Conservation (phyloP, 805 yeast genomes). For the Wickerhamomyces rabaulensis region DNA sequence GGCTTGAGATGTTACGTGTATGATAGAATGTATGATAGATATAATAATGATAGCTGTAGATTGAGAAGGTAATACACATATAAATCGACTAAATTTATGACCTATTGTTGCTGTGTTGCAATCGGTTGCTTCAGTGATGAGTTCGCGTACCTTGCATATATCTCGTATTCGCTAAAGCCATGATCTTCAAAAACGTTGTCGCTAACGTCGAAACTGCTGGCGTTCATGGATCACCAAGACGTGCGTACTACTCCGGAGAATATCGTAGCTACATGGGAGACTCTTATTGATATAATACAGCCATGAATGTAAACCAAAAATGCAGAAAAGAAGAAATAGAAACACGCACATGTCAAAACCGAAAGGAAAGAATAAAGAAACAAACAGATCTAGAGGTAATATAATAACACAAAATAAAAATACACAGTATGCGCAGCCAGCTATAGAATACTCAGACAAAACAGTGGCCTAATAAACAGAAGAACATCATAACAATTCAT, state of each 20-base stretch:
- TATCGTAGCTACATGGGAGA: no score
- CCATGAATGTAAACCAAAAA: neutral
- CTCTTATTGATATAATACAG: neutral
- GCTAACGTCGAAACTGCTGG: no score
- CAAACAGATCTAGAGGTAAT: neutral
- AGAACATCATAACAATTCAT: neutral
- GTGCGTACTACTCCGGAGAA: no score
- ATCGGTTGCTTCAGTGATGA: no score
- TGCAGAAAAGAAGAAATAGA: neutral
- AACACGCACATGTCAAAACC: neutral
- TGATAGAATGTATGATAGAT: no score
- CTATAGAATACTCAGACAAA: neutral
- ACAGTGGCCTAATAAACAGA: neutral
- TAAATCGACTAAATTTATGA: no score
- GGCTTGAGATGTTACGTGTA: conserved; percentile 9
- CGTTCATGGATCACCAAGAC: no score
- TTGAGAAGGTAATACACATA: no score
- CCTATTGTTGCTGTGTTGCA: no score
- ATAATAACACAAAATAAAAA: neutral
- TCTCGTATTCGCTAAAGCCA: no score
- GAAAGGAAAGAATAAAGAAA: neutral
- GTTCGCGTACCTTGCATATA: no score
- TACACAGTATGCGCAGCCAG: neutral
- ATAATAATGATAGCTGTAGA: neutral
- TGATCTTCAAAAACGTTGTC: no score